Base-by-base conservation (phyloP, 2,329 filamentous ascomycete genomes). In the Fusarium pseudonygamai region DNA sequence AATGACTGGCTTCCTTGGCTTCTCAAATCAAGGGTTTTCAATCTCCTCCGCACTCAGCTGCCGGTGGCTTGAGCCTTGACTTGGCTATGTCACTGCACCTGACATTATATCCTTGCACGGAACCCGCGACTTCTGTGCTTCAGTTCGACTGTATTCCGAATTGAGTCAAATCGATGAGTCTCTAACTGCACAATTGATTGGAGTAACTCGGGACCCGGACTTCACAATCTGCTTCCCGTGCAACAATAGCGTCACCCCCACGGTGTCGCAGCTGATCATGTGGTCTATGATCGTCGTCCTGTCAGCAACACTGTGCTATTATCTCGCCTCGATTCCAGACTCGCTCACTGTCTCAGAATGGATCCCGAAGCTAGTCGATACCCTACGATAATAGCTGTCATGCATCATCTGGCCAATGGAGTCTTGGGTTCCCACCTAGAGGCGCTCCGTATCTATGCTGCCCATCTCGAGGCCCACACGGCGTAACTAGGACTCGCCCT, bases 381-480 rank as follows among this genome's bases (percentile, higher is more conserved):
- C 67, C 73, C 73, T 67, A 63, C 73, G 73, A 71, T 49, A 45
- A 55, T 65, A 55, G 61, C 70, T 75, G 61, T 45, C 62, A 58
- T 64, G 56, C 62, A 53, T 30, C 24, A 50, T 45, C 49, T 32
- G 45, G 34, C 73, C 73, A 75, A 69, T 75, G 30, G 46, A 34
- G 52, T 56, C 36, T 24, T 50, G 24, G 22, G 39, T 39, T 52
- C 34, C 37, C 42, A 40, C 36, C 50, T 43, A 13, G 39, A 60
- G 59, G 59, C 67, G 60, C 47, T 66, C 64, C 69, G 64, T 78
- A 75, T 75, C 68, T 74, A 76, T 68, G 67, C 64, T 67, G 42
- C 42, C 46, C 43, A 26, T 56, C 50, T 66, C 26, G 69, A 52
- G 64, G 57, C 53, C 67, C 67, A 56, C 72, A 70, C 69, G 60